Evolutionary conservation across 1,284 basidiomycete genomes (phyloP).

Genomic region (Schizophyllum amplum): DNA sequence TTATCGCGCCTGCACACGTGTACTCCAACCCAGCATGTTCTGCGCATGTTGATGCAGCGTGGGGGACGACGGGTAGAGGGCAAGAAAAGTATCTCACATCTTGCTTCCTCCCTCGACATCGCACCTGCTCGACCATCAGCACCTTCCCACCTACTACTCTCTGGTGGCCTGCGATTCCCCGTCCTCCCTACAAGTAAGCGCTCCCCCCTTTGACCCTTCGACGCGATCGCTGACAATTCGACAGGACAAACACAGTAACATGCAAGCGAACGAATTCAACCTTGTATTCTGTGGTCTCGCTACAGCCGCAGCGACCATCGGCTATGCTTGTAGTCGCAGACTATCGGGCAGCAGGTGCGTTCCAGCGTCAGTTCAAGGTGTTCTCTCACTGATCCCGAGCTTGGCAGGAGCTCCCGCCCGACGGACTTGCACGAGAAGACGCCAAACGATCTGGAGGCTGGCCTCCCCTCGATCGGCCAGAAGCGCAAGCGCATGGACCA

Average conservation of each 20-base stretch:
- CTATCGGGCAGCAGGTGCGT: not conserved
- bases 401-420: not conserved
- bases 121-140: not conserved
- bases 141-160: not conserved
- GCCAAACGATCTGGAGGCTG: not conserved
- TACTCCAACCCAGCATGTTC: not conserved
- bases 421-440: not conserved
- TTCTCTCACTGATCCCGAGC: not conserved
- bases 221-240: not conserved
- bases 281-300: not conserved
- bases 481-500: not conserved
- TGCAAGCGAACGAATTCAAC: not conserved
- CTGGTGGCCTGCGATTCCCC: not conserved
- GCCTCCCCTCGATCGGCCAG: not conserved
- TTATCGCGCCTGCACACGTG: not conserved
- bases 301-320: not conserved
- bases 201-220: not conserved
- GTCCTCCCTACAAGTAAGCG: not conserved
- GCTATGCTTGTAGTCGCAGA: not conserved
- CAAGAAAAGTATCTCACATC: not conserved
- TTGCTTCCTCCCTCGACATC: not conserved
- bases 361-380: no score
- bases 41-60: not conserved
- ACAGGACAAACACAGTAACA: not conserved
- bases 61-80: not conserved